Conservation (phyloP, 176 grass and related monocot species). For the Neostapfia colusana region DNA sequence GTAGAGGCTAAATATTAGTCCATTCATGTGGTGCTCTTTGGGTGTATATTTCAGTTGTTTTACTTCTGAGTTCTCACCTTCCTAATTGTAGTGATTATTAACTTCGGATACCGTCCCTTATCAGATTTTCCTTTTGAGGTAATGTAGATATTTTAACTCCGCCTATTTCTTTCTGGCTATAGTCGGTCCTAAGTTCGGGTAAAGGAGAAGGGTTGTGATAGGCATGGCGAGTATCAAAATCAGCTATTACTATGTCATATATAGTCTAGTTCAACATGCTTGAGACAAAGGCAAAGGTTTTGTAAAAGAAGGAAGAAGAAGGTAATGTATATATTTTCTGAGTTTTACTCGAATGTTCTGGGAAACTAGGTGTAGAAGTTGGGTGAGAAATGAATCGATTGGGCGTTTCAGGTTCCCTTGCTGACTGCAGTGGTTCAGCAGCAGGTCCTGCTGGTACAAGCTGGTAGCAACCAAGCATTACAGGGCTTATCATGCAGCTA, state of each 20-base stretch:
- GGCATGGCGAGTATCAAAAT: too few species aligned
- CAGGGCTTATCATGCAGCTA: too few species aligned
- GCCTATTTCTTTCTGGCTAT: too few species aligned
- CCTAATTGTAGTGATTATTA: constrained; percentile 3
- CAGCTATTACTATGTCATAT: too few species aligned
- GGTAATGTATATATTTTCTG: not conserved
- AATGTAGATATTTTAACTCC: not conserved
- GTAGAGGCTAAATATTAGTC: constrained; percentile 33
- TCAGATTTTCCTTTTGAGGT: not conserved
- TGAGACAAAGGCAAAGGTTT: too few species aligned
- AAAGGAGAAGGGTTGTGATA: too few species aligned
- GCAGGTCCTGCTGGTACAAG: not conserved
- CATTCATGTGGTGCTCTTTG: constrained; percentile 35
- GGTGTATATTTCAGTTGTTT: constrained; percentile 57
- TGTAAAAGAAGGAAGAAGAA: too few species aligned
- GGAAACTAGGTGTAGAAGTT: not conserved
- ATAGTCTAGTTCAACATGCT: too few species aligned
- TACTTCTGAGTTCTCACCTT: constrained; percentile 40
- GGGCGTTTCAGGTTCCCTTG: not conserved
- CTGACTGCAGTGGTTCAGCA: not conserved
- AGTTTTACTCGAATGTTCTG: not conserved
- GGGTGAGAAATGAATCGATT: not conserved
- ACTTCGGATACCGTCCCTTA: too few species aligned
- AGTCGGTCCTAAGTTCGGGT: too few species aligned
- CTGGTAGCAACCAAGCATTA: not conserved